Percentiles rank a stretch among this genome's conserved stretches.
phyloP scores from a whole-genome alignment of 176 grass and related monocot genomes.

The Alopecurus myosuroides region DNA sequence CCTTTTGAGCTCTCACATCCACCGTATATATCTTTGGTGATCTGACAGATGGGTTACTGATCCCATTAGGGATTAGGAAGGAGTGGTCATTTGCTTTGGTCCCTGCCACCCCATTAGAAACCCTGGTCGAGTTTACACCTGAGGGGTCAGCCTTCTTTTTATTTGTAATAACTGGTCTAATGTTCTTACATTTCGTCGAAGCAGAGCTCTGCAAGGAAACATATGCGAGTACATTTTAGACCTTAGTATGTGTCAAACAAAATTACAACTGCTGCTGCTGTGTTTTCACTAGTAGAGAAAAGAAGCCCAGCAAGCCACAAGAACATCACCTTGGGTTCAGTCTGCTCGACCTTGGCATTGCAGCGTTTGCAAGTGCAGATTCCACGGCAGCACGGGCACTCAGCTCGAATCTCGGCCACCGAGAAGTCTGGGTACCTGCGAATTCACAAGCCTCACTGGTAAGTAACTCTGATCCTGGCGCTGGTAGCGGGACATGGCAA shows the following conservation, averaged over 20 bases:
- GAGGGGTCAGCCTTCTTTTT: not conserved
- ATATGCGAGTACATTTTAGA: not conserved
- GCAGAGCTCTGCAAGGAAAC: not conserved
- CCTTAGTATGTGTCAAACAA: not conserved
- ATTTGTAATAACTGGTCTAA: not conserved
- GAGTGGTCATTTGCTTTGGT: not conserved
- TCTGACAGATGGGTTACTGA: not conserved
- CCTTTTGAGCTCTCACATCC: not conserved
- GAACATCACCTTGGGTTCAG: constrained; percentile 20
- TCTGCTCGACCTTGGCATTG: not conserved
- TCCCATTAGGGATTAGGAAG: not conserved
- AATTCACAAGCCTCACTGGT: not conserved
- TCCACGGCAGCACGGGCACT: constrained; percentile 32
- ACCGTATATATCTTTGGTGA: not conserved
- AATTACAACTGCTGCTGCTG: not conserved
- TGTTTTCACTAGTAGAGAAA: not conserved
- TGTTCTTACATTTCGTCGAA: not conserved
- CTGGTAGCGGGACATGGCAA: not conserved
- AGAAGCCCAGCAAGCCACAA: not conserved
- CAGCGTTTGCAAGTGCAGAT: constrained; percentile 32
- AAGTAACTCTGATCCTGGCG: not conserved
- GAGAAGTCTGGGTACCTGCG: constrained; percentile 37
- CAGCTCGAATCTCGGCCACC: not conserved
- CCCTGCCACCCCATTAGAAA: not conserved
- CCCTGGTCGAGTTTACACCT: not conserved